A percentile compares a stretch with the other conserved stretches of the same genome.
These are phyloP conservation scores for Exidia glandulosa DNA, from an alignment of 768 basidiomycete species.

Conservation along the genomic window DNA sequence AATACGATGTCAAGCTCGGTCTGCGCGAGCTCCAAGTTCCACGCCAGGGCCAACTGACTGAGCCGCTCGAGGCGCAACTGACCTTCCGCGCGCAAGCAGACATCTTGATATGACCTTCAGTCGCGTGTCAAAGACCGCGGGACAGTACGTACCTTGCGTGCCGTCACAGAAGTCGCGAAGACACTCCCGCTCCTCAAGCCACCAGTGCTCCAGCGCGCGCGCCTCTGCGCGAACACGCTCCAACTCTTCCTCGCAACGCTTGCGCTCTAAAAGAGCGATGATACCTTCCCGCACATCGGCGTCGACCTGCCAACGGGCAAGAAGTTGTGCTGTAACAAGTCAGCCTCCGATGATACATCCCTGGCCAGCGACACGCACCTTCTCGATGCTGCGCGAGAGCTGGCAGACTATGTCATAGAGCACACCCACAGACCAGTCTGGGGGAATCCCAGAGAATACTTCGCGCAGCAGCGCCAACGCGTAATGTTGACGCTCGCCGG, in stretches of 20 bases:
- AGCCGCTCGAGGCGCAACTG: too few species aligned
- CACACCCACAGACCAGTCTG: slow-evolving; percentile 12
- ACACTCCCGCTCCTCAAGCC: not conserved
- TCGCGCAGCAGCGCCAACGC: slow-evolving; percentile 22
- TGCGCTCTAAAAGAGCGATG: not conserved
- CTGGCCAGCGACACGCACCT: too few species aligned
- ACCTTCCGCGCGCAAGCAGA: too few species aligned
- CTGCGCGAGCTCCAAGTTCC: too few species aligned
- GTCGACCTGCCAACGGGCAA: not conserved
- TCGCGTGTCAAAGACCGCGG: too few species aligned
- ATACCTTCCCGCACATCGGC: not conserved
- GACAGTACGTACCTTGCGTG: too few species aligned
- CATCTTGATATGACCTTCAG: too few species aligned
- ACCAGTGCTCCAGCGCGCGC: not conserved
- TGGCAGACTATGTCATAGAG: slow-evolving; percentile 11
- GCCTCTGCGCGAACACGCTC: not conserved
- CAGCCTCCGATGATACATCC: not conserved
- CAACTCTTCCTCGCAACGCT: not conserved
- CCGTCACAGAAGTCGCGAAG: not conserved
- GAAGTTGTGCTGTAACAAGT: too few species aligned
- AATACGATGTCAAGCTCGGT: too few species aligned
- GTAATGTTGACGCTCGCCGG: slow-evolving; percentile 29
- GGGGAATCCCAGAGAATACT: slow-evolving; percentile 20
- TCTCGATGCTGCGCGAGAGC: not conserved
- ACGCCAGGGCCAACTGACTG: too few species aligned